Evolutionary conservation across 2,329 filamentous ascomycete genomes (phyloP), one percentile per base, ranked within the genome.

Genomic region (Colletotrichum sansevieriae): DNA sequence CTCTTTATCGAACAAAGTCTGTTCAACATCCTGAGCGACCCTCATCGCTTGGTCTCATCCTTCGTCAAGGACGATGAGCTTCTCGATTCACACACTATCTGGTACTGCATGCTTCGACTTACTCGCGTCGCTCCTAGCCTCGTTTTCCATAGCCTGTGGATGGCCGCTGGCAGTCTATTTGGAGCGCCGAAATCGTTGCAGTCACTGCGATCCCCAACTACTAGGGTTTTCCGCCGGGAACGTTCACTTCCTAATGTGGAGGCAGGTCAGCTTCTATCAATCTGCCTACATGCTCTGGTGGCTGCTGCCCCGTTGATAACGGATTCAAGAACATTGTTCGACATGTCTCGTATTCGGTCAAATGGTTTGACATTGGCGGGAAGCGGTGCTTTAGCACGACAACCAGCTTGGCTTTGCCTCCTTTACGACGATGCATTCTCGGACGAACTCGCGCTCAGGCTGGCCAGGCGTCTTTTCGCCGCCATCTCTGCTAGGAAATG

Each of bases 141-240:
- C 20, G 87, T 91, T 2, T 85, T 90, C 59, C 86, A 91, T 74
- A 89, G 87, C 72, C 80, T 92, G 5, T 92, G 90, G 90, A 81
- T 87, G 71, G 87, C 87, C 6, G 82, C 88, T 1, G 85, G 83
- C 8, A 83, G 83, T 54, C 79, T 91, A 4, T 91, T 91, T 72
- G 79, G 82, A n/a, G 83, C 87, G 2, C 87, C 88, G 1, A 80
- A 81, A 63, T 72, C 79, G 6, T 72, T 86, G 1, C 82, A 82
- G 65, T 76, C 79, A 10, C 75, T 80, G 51, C 78, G 78, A 9
- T 80, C 81, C 18, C 77, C 81, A 0, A 79, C 77, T 3, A 75
- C 75, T 20, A 80, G 77, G 64, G 73, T 80, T 4, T 81, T 81
- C 29, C 77, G 77, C 4, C 79, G 73, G 35, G 76, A 76, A 22